phyloP scores from a whole-genome alignment of 352 stramenopile genomes.

The Phytophthora pseudosyringae region DNA sequence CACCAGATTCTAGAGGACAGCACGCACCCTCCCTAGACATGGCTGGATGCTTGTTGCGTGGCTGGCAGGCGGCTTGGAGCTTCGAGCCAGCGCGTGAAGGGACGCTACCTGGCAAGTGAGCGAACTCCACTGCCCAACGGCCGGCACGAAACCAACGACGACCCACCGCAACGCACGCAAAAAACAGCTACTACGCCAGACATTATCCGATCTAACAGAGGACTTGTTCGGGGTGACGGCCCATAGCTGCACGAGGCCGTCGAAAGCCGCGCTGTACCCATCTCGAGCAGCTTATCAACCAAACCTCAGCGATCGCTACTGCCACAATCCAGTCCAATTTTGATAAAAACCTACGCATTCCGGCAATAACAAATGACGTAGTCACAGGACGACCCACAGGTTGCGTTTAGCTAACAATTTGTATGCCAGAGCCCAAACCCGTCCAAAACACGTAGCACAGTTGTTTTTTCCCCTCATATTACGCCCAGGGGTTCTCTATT shows the following conservation, averaged over 20 bases:
- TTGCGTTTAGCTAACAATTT: background rate
- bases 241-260: slow-evolving; percentile 12
- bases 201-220: too few relatives aligned
- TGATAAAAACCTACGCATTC: background rate
- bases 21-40: slow-evolving; percentile 28
- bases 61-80: background rate
- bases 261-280: background rate
- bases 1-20: slow-evolving; percentile 1
- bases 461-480: slow-evolving; percentile 10
- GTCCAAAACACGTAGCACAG: slow-evolving; percentile 7
- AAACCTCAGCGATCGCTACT: background rate
- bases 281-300: slow-evolving; percentile 3
- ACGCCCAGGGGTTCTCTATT: slow-evolving; percentile 18
- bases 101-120: slow-evolving; percentile 7
- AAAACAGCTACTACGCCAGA: too few relatives aligned
- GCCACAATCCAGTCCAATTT: background rate
- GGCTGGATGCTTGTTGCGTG: slow-evolving; percentile 3
- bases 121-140: slow-evolving; percentile 12
- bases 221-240: slow-evolving; percentile 12
- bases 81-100: slow-evolving; percentile 16
- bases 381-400: background rate
- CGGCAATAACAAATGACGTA: background rate
- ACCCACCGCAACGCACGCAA: background rate
- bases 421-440: background rate
- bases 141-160: slow-evolving; percentile 14